A percentile compares a stretch with the other conserved stretches of the same genome.
These are phyloP conservation scores for Claviceps africana DNA, from an alignment of 2,329 filamentous ascomycete genomes.

Conservation along the genomic window DNA sequence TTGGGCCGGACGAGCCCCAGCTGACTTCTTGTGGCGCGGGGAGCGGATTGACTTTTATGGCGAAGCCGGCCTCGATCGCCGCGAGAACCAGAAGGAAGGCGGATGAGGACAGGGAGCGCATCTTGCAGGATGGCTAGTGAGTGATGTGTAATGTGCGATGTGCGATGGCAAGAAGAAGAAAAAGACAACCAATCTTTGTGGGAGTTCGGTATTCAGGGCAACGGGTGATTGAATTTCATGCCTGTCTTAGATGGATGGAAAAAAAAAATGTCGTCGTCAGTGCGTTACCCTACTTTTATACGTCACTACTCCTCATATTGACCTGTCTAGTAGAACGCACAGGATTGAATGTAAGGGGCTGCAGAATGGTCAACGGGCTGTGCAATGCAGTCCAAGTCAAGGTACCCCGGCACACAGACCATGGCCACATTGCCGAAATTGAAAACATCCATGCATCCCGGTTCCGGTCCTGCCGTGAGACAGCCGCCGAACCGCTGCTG, in stretches of 20 bases:
- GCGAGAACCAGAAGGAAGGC: not conserved
- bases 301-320: too few species aligned
- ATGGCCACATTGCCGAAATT: not conserved
- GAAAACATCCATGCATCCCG: not conserved
- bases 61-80: conserved; percentile 4
- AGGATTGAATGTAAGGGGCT: too few species aligned
- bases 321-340: too few species aligned
- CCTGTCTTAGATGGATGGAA: too few species aligned
- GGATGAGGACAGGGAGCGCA: not conserved
- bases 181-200: not conserved
- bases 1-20: conserved; percentile 14
- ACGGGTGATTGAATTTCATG: too few species aligned
- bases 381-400: too few species aligned
- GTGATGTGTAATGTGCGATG: not conserved
- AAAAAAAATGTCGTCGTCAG: too few species aligned
- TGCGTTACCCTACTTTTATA: too few species aligned
- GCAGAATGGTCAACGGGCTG: too few species aligned
- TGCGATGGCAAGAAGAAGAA: not conserved
- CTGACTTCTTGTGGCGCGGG: conserved; percentile 13
- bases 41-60: conserved; percentile 15
- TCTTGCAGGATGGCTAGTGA: not conserved
- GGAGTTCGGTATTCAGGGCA: too few species aligned
- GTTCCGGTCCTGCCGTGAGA: not conserved
- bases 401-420: too few species aligned
- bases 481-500: not conserved